Conservation (phyloP, 176 grass and related monocot species). For the Dendrocalamus sinicus region DNA sequence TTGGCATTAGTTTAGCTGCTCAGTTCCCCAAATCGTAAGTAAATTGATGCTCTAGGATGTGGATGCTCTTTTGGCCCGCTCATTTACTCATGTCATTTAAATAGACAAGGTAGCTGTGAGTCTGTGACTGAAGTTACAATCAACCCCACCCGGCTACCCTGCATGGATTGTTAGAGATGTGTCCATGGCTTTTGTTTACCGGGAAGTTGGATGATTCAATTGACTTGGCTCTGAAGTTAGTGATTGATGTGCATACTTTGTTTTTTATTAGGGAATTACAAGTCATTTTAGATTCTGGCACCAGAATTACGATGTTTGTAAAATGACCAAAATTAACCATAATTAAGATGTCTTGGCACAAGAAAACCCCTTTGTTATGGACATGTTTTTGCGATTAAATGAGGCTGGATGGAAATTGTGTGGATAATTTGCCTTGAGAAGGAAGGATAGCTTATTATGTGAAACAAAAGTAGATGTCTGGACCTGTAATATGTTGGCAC, state of each 20-base stretch:
- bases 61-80: background rate
- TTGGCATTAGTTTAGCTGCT: background rate
- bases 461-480: slow-evolving; percentile 12
- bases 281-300: background rate
- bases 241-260: background rate
- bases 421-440: slow-evolving; percentile 23
- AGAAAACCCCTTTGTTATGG: background rate
- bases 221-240: background rate
- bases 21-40: background rate
- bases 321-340: background rate
- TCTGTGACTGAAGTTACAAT: background rate
- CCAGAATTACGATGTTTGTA: background rate
- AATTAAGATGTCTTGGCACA: background rate
- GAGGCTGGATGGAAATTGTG: slow-evolving; percentile 16
- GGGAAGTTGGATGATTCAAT: background rate
- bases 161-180: background rate
- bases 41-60: background rate
- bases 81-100: background rate
- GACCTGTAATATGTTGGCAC: background rate
- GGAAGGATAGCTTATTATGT: background rate
- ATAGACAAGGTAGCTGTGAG: background rate
- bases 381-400: background rate
- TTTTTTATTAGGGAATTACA: background rate
- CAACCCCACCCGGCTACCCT: background rate
- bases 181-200: background rate